Base-by-base conservation (phyloP, 2,329 filamentous ascomycete genomes). In the Talaromyces atroroseus region DNA sequence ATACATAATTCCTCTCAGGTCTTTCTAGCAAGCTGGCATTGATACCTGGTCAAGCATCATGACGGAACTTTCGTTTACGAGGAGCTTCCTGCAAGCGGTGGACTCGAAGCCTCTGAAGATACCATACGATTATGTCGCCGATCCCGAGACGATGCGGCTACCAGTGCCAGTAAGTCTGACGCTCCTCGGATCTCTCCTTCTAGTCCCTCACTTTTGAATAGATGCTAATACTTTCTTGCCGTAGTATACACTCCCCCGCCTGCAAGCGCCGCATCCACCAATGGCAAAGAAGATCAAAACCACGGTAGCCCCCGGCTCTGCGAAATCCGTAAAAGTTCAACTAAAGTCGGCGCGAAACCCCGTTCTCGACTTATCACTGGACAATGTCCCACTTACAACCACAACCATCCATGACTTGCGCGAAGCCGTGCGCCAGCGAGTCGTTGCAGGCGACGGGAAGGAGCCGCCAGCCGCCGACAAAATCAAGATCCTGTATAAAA, bases 91-190 rank as follows among this genome's bases (percentile, higher is more conserved):
- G 64, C 79, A 85, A 52, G 82, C 84, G 21, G 83, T 97, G 60
- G 90, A 95, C 74, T 82, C 85, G 59, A 85, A 87, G 50, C 88
- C 91, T 7, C 73, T 85, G 65, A 95, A 92, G 78, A 82, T 97
- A 61, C 85, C 87, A n/a, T 79, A 89, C 62, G 90, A 97, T 72
- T 88, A 96, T 83, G 86, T 95, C 72, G 89, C 92, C 74, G 90
- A 96, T 68, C 85, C 90, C 50, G 86, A 85, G 65, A 84, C 81
- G 63, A 92, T 92, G 70, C 88, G 89, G 23, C 78, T 88, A 24
- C 84, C 88, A 60, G 80, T 85, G 62, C 87, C 91, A 16, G 92
- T 96, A 82, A 29, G 85, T 63, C n/a, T n/a, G n/a, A n/a, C n/a
- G n/a, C n/a, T n/a, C n/a, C n/a, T n/a, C 23, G 7, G 14, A 23